A percentile compares a stretch with the other conserved stretches of the same genome.
phyloP scores from a whole-genome alignment of 225 moss, liverwort and hornwort genomes.

The Marchantia polymorpha region DNA sequence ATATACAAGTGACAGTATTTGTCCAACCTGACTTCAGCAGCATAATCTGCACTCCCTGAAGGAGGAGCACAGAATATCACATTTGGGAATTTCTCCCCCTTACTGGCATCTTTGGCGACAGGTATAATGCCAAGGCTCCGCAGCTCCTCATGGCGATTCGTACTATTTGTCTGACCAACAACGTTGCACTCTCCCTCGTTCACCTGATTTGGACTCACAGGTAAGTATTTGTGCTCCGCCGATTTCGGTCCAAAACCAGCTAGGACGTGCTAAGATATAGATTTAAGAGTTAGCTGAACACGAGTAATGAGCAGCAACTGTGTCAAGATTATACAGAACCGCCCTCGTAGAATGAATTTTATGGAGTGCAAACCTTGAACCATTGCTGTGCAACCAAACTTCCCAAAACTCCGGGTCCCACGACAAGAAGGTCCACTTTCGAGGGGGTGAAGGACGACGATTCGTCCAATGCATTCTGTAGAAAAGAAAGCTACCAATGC shows the following conservation, averaged over 20 bases:
- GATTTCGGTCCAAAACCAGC: neutral
- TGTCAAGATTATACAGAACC: neutral
- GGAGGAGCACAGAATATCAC: conserved; percentile 98
- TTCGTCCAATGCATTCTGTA: neutral
- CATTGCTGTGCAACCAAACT: conserved; percentile 68
- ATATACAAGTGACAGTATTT: neutral
- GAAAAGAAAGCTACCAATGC: neutral
- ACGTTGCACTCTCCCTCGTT: conserved; percentile 63
- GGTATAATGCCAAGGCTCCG: conserved; percentile 69
- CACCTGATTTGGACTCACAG: conserved; percentile 29
- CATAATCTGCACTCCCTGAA: conserved; percentile 81
- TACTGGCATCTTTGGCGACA: conserved; percentile 52
- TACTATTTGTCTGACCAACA: conserved; percentile 84
- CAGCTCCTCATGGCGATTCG: conserved; percentile 66
- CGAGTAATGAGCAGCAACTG: neutral
- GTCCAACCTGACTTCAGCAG: conserved; percentile 80
- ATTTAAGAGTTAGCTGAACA: too few species aligned
- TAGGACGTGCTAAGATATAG: too few species aligned
- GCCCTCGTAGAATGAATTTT: neutral
- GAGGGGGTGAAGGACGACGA: neutral
- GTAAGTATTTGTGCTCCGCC: neutral
- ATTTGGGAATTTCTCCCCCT: conserved; percentile 65
- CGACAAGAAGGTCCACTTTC: conserved; percentile 50
- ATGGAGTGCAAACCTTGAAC: conserved; percentile 59
- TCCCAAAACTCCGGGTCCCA: conserved; percentile 93